Evolutionary conservation across 768 basidiomycete genomes (phyloP), one percentile per base, ranked within the genome.

Genomic region (Xerocomus spinulosus): DNA sequence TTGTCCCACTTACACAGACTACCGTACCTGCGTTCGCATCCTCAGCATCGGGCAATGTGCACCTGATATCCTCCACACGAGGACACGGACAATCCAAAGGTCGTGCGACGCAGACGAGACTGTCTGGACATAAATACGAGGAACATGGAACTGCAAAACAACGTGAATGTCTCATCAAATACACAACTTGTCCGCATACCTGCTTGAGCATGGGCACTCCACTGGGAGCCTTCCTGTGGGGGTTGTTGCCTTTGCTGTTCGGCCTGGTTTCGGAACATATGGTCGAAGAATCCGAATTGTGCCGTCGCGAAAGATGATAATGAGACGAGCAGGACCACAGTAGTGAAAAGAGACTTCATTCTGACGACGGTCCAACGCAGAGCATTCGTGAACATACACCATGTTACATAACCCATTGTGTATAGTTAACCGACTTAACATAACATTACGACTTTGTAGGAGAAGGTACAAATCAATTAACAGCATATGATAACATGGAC

Each of bases 241-340:
- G 48, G 74, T 33, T 83, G 81, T 17, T 79, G 76, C 21, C 30
- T 23, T 44, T 83, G 79, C 12, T 83, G 81, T 30, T 69, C 68
- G 20, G 42, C 53, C 32, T 79, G 78, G 20, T 56, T 55, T 28
- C 80, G 79, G 57, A 87, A 90, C 79, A 89, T 82, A 34, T 83
- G 80, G 51, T 85, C 81, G 58, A 91, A 91, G 66, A 88, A 86
- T 38, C 80, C 74, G 64, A 89, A 90, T 57, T 90, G 86, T n/a
- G 81, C 83, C 14, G 70, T 68, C 26, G 64, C 76, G 36, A 71
- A 38, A 20, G 70, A 66, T 14, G 68, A 52, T 14, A 64, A 34
- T 9, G 53, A 61, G 24, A 45, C 44, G 20, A 62, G 32, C 14
- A 66, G 48, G 32, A 56, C 29, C 15, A 26, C 35, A n/a, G 28